A percentile compares a stretch with the other conserved stretches of the same genome.
Evolutionary conservation across 2,329 filamentous ascomycete species (phyloP).

Genomic region (Fusarium compactum): DNA sequence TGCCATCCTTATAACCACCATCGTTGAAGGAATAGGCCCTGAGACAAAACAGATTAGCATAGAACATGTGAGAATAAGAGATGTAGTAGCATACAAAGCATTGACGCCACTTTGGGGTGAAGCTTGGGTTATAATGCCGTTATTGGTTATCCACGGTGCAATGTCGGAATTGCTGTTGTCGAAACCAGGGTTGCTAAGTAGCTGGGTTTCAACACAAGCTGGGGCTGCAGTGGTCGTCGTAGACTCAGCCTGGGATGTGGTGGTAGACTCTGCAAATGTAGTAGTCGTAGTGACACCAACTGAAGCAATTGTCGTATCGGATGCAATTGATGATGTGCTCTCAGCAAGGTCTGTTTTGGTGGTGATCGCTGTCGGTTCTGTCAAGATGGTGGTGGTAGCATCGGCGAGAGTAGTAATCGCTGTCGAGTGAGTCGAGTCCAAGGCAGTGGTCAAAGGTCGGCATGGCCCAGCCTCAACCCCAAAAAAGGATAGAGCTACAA

Average conservation of each 20-base stretch:
- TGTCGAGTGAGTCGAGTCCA: not conserved
- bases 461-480: not conserved
- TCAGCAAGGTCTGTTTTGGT: not conserved
- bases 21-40: not conserved
- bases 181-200: not conserved
- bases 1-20: not conserved
- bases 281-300: not conserved
- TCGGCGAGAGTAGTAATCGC: not conserved
- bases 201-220: not conserved
- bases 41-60: not conserved
- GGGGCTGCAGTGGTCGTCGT: not conserved
- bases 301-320: not conserved
- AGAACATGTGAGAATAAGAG: not conserved
- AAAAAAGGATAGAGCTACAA: not conserved
- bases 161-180: not conserved
- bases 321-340: not conserved
- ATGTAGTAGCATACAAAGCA: not conserved
- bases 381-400: not conserved
- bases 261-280: not conserved
- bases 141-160: not conserved
- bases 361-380: not conserved
- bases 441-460: not conserved
- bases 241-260: not conserved
- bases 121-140: not conserved
- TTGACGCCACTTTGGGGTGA: not conserved